phyloP scores from a whole-genome alignment of 2,329 filamentous ascomycete genomes.

The Stagonosporopsis chrysanthemi region DNA sequence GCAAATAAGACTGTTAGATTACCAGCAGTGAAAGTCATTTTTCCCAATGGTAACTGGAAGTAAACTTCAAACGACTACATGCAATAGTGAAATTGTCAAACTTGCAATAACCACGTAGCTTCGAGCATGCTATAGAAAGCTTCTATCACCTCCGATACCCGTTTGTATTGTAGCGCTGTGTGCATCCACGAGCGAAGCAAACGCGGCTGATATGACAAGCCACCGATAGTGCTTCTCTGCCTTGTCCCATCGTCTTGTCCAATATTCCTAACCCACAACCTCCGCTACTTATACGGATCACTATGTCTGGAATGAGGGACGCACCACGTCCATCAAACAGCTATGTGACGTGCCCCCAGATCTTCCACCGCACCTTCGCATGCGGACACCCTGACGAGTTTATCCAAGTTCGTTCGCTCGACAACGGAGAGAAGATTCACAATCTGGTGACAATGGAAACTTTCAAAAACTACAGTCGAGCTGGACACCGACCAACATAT shows the following conservation, averaged over 20 bases:
- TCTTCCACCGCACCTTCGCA: conserved; percentile 24
- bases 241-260: background rate
- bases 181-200: background rate
- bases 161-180: background rate
- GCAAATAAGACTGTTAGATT: background rate
- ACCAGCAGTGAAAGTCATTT: background rate
- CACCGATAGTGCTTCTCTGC: too few species aligned
- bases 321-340: background rate
- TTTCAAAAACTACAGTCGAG: background rate
- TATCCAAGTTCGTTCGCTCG: conserved; percentile 3
- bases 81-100: background rate
- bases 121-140: background rate
- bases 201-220: background rate
- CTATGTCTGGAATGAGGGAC: background rate
- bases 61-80: background rate
- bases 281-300: background rate
- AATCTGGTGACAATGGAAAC: background rate
- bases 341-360: conserved; percentile 17
- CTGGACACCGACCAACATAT: background rate
- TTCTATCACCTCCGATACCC: background rate
- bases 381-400: conserved; percentile 31
- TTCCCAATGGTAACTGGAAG: background rate
- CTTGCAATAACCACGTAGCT: background rate
- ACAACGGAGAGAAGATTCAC: background rate
- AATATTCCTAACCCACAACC: background rate